These are phyloP conservation scores for Botrytis fragariae DNA, from an alignment of 2,329 filamentous ascomycete species.

Conservation along the genomic window DNA sequence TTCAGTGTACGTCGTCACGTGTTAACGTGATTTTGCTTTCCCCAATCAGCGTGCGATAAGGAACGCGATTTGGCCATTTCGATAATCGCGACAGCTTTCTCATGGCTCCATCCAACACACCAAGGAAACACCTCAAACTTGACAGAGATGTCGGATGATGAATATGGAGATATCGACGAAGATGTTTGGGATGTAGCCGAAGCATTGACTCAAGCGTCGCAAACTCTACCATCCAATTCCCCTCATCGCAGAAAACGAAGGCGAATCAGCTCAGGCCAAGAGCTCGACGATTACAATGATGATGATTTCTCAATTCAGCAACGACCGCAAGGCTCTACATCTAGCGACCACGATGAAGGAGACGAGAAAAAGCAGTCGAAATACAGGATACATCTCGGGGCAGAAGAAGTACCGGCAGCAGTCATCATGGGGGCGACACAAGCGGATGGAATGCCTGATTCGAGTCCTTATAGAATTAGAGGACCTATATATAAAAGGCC, in stretches of 20 bases:
- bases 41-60: constrained; percentile 15
- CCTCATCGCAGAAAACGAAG: constrained; percentile 18
- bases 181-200: constrained; percentile 18
- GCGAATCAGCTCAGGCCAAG: constrained; percentile 10
- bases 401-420: constrained; percentile 30
- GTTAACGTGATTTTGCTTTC: neutral
- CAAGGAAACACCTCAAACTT: neutral
- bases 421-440: constrained; percentile 37
- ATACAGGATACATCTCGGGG: constrained; percentile 35
- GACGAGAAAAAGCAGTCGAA: constrained; percentile 34
- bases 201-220: constrained; percentile 21
- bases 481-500: constrained; percentile 51
- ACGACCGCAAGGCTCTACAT: constrained; percentile 23
- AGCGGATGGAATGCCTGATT: constrained; percentile 38
- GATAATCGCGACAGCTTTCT: neutral
- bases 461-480: constrained; percentile 50
- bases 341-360: constrained; percentile 28
- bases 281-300: constrained; percentile 5
- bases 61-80: constrained; percentile 8
- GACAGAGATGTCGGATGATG: constrained; percentile 18
- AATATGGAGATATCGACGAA: constrained; percentile 22
- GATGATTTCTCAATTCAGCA: neutral
- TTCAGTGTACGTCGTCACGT: neutral
- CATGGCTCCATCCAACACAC: neutral
- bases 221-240: constrained; percentile 15